Evolutionary conservation across 805 yeast species (phyloP), one percentile per base, ranked within the genome.

Genomic region (Ogataea paraovalis): DNA sequence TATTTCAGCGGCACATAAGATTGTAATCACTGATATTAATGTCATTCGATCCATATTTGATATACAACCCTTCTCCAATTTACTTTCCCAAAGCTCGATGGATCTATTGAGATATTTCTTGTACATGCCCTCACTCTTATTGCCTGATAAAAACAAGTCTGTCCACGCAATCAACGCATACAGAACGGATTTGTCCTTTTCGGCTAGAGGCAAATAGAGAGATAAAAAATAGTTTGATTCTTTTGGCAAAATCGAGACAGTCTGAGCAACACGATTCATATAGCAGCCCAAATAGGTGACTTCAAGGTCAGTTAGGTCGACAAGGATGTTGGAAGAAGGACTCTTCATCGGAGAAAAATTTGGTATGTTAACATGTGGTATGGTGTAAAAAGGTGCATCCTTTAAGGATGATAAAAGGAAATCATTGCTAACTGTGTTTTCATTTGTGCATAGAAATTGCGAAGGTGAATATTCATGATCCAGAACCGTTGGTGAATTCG

Each of bases 121-220:
- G 20, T 41, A 22, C 16, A 14, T 32, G 38, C 30, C 21, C 21
- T 23, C 22, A 32, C 27, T 41, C 33, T 51, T 55, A 12, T 47
- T 33, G 20, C 52, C 52, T 7, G 55, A 38, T 13, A 47, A 40
- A 32, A 56, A 56, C 33, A 63, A 57, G 8, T 70, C 70, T 69
- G 78, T 73, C 84, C 85, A 81, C 0, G 83, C 79, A 23, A 80
- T 64, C 9, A 81, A 58, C 0, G 76, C 70, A 48, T 72, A 70
- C 22, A 79, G 58, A 6, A 80, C 73, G 4, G 79, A 71, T 33
- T 68, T 67, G 44, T 76, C 72, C 23, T 64, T 60, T 39, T 69
- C 65, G 0, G 85, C 82, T 73, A 81, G 69, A 4, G 81, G 80
- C 3, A 81, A 60, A 57, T 79, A 79, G 10, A 78, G 70, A 30